phyloP scores from a whole-genome alignment of 345 rosid genomes.

The Eucalyptus erythrocorys region DNA sequence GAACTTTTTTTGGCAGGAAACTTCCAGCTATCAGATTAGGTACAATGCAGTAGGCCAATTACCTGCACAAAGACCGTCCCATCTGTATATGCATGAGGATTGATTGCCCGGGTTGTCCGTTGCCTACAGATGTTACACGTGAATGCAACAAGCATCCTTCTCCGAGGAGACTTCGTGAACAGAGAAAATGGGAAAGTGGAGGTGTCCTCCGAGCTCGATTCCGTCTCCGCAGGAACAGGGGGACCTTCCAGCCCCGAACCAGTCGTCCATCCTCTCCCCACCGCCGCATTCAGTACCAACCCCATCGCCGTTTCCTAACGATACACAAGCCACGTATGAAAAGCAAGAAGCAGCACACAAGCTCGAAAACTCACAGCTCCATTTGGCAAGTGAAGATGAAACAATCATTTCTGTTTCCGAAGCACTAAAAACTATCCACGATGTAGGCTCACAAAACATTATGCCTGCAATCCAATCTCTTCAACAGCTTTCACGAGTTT shows the following conservation, averaged over 20 bases:
- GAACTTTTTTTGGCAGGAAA: not conserved
- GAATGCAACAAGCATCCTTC: slow-evolving; percentile 93
- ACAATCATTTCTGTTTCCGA: not conserved
- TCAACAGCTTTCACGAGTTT: not conserved
- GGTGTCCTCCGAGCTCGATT: slow-evolving; percentile 24
- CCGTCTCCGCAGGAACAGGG: slow-evolving; percentile 42
- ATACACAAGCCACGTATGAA: not conserved
- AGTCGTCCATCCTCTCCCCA: slow-evolving; percentile 88
- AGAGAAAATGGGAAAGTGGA: slow-evolving; percentile 91
- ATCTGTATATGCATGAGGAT: slow-evolving; percentile 85
- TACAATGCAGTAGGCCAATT: not conserved
- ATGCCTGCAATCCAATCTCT: not conserved
- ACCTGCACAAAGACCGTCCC: slow-evolving; percentile 96
- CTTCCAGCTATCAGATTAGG: not conserved
- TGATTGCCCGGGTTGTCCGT: slow-evolving; percentile 89
- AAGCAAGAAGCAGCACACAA: not conserved
- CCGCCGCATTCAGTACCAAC: slow-evolving; percentile 68
- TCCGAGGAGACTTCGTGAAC: slow-evolving; percentile 83
- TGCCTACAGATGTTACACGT: slow-evolving; percentile 86
- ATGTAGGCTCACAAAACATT: not conserved
- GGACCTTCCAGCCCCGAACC: slow-evolving; percentile 98
- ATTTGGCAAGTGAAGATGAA: not conserved
- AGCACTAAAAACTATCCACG: not conserved
- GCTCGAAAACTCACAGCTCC: not conserved
- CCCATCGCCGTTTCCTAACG: slow-evolving; percentile 81